These are phyloP conservation scores for Fagus sylvatica DNA, from an alignment of 306 rosid genomes.

Conservation along the genomic window DNA sequence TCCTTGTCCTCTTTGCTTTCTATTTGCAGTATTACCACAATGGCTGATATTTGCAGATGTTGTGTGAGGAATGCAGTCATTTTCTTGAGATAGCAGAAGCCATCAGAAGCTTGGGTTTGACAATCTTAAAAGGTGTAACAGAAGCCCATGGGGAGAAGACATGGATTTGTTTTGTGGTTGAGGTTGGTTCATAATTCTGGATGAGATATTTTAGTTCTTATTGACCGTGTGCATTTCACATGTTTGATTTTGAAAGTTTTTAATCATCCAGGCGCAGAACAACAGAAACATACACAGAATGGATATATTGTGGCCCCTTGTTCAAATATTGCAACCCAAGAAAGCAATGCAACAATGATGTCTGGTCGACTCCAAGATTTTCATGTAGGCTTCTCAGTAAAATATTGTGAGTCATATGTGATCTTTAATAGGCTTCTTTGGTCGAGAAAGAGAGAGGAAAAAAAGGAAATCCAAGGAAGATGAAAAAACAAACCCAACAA, in stretches of 20 bases:
- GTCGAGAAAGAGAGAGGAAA: slow-evolving; percentile 2
- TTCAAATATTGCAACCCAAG: slow-evolving; percentile 84
- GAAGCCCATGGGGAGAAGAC: slow-evolving; percentile 80
- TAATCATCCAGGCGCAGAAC: slow-evolving; percentile 65
- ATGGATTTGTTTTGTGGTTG: slow-evolving; percentile 91
- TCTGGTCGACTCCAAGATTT: slow-evolving; percentile 27
- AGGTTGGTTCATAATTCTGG: slow-evolving; percentile 47
- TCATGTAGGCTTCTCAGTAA: slow-evolving; percentile 34
- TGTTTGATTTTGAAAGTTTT: not conserved
- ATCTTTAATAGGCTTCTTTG: slow-evolving; percentile 14
- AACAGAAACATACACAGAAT: slow-evolving; percentile 78
- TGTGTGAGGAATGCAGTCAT: slow-evolving; percentile 93
- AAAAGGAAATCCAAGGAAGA: slow-evolving; percentile 12
- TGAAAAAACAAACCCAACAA: not conserved
- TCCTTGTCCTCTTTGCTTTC: not conserved
- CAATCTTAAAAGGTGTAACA: slow-evolving; percentile 76
- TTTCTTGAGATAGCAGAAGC: slow-evolving; percentile 97
- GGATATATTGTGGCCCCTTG: slow-evolving; percentile 95
- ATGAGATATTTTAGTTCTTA: not conserved
- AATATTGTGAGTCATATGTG: slow-evolving; percentile 31
- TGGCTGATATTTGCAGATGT: slow-evolving; percentile 56
- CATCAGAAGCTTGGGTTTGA: slow-evolving; percentile 77
- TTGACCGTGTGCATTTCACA: not conserved
- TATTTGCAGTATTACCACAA: slow-evolving; percentile 15
- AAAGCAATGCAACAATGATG: slow-evolving; percentile 35